These are phyloP conservation scores for Solanum neorickii DNA, from an alignment of 257 asterid species.

Conservation along the genomic window DNA sequence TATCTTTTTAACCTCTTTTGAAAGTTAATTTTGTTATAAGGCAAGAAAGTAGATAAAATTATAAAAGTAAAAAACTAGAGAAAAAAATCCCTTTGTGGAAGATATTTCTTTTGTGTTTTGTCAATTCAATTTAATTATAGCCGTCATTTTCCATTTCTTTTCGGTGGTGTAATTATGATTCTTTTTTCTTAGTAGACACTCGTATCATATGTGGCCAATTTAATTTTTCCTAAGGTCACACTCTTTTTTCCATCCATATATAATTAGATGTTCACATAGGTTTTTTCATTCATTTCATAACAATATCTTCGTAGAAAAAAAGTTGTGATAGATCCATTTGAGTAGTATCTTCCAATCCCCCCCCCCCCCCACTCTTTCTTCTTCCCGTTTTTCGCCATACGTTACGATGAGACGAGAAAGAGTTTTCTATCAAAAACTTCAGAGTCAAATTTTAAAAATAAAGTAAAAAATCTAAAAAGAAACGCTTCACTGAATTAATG, in stretches of 20 bases:
- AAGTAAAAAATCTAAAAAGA: neutral
- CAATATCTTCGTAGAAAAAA: neutral
- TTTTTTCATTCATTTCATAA: neutral
- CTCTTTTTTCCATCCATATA: neutral
- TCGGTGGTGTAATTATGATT: neutral
- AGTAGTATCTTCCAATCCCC: neutral
- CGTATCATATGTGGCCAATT: neutral
- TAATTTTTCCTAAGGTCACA: too few relatives aligned
- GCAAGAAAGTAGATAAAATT: neutral
- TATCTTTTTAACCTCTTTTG: neutral
- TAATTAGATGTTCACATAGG: neutral
- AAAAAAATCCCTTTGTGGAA: neutral
- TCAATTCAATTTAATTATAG: neutral
- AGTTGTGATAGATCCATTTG: neutral
- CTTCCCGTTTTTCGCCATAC: neutral
- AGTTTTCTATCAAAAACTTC: rapidly evolving
- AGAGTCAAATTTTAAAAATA: neutral
- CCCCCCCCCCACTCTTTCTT: neutral
- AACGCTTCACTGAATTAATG: neutral
- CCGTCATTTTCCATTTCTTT: neutral
- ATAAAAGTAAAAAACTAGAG: neutral
- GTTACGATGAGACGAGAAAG: neutral
- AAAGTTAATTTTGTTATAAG: neutral
- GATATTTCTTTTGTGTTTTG: neutral
- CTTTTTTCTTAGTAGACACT: neutral